A percentile compares a stretch with the other conserved stretches of the same genome.
These are phyloP conservation scores for Hamigera avellanea DNA, from an alignment of 495 filamentous ascomycete species.

Conservation along the genomic window DNA sequence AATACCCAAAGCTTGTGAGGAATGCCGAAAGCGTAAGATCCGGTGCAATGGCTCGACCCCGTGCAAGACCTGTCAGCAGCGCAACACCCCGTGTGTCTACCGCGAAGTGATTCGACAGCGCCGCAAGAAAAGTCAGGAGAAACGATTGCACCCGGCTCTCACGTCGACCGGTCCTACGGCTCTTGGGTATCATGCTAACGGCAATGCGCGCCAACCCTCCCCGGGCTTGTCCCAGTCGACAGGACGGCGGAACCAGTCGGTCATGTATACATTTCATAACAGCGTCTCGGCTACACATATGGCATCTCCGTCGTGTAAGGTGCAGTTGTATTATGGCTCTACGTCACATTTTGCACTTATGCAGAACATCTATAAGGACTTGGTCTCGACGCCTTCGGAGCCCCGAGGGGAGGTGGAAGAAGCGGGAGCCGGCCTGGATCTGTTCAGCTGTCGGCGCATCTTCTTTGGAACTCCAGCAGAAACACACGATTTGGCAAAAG, in stretches of 20 bases:
- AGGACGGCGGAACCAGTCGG: slow-evolving; percentile 11
- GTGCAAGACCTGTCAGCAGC: slow-evolving; percentile 30
- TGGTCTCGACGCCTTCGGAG: slow-evolving; percentile 16
- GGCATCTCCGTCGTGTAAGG: slow-evolving; percentile 30
- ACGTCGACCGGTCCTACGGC: no score
- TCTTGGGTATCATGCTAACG: neutral
- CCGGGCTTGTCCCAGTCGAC: slow-evolving; percentile 8
- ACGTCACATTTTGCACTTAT: slow-evolving; percentile 35
- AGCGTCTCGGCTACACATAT: slow-evolving; percentile 35
- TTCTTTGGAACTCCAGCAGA: slow-evolving; percentile 32
- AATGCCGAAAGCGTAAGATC: slow-evolving; percentile 34
- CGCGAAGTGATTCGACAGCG: slow-evolving; percentile 30
- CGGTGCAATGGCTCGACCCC: slow-evolving; percentile 29
- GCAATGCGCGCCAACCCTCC: slow-evolving; percentile 5
- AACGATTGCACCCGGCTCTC: no score
- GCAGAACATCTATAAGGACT: slow-evolving; percentile 31
- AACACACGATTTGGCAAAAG: slow-evolving; percentile 13
- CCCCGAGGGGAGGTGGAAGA: slow-evolving; percentile 28
- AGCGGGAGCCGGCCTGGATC: slow-evolving; percentile 30
- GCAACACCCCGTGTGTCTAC: slow-evolving; percentile 25
- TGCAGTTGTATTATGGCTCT: slow-evolving; percentile 36
- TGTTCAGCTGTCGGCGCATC: slow-evolving; percentile 33
- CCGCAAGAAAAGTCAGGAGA: slow-evolving; percentile 23
- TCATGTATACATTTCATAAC: slow-evolving; percentile 22
- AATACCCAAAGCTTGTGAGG: slow-evolving; percentile 32